phyloP scores from a whole-genome alignment of 1,284 basidiomycete genomes.

The Fomitopsis schrenkii region DNA sequence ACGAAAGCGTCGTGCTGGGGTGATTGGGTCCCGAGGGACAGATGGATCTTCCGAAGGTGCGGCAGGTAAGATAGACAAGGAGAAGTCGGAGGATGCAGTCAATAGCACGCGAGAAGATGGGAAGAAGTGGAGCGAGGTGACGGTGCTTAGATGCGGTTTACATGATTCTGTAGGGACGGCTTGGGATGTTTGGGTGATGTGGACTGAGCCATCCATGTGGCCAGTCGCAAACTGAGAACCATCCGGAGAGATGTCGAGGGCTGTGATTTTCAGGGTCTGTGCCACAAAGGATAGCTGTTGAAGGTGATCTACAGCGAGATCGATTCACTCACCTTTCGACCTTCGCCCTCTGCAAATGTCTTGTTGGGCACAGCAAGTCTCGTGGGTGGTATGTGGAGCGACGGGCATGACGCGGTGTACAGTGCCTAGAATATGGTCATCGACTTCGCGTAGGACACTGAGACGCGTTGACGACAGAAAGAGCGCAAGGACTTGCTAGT shows the following conservation, averaged over 20 bases:
- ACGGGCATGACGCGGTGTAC: constrained; percentile 28
- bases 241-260: constrained; percentile 60
- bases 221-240: constrained; percentile 55
- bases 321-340: not conserved
- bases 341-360: constrained; percentile 36
- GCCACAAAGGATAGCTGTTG: constrained; percentile 2
- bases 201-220: constrained; percentile 53
- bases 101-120: constrained; percentile 63
- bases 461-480: constrained; percentile 6
- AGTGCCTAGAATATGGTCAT: constrained; percentile 13
- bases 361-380: constrained; percentile 39
- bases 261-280: constrained; percentile 41
- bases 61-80: constrained; percentile 57
- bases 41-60: constrained; percentile 27
- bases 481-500: not conserved
- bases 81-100: constrained; percentile 59
- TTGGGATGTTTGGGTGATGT: constrained; percentile 29
- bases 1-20: constrained; percentile 55
- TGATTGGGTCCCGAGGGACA: constrained; percentile 23
- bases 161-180: constrained; percentile 25
- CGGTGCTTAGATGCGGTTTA: constrained; percentile 50
- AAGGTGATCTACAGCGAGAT: not conserved
- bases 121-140: constrained; percentile 56
- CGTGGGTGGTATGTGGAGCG: constrained; percentile 42
- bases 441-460: constrained; percentile 17